Evolutionary conservation across 306 rosid genomes (phyloP).

Genomic region (Astragalus glycyphyllos): DNA sequence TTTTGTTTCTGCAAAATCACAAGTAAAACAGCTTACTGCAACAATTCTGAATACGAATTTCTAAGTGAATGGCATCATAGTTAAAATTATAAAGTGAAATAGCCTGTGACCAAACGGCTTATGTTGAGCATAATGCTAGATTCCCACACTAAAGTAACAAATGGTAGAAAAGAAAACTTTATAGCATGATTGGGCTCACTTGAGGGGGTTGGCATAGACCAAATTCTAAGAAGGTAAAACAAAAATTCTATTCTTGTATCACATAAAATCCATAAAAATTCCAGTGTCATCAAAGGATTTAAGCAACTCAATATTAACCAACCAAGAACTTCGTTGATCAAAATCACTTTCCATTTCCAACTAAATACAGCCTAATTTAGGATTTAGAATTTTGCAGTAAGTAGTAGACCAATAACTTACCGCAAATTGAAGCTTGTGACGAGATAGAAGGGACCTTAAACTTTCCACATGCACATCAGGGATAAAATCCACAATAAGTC

Average conservation of each 20-base stretch:
- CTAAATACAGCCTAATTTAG: background rate
- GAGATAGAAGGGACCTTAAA: conserved; percentile 66
- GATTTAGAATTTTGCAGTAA: conserved; percentile 32
- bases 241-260: background rate
- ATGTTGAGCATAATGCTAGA: conserved; percentile 7
- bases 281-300: conserved; percentile 1
- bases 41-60: conserved; percentile 25
- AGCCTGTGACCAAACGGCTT: conserved; percentile 9
- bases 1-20: conserved; percentile 83
- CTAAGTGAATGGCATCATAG: conserved; percentile 23
- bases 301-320: background rate
- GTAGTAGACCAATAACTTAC: conserved; percentile 51
- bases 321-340: conserved; percentile 1
- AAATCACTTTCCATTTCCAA: conserved; percentile 15
- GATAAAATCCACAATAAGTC: conserved; percentile 70
- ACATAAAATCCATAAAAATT: background rate
- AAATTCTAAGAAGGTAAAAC: background rate
- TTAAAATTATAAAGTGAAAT: conserved; percentile 31
- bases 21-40: conserved; percentile 39
- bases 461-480: conserved; percentile 78
- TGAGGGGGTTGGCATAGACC: no score
- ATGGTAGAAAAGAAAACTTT: conserved; percentile 14
- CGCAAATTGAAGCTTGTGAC: conserved; percentile 72
- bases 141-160: conserved; percentile 9
- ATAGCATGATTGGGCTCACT: conserved; percentile 18